These are phyloP conservation scores for Rhynchosporium agropyri DNA, from an alignment of 2,329 filamentous ascomycete genomes.

Conservation along the genomic window DNA sequence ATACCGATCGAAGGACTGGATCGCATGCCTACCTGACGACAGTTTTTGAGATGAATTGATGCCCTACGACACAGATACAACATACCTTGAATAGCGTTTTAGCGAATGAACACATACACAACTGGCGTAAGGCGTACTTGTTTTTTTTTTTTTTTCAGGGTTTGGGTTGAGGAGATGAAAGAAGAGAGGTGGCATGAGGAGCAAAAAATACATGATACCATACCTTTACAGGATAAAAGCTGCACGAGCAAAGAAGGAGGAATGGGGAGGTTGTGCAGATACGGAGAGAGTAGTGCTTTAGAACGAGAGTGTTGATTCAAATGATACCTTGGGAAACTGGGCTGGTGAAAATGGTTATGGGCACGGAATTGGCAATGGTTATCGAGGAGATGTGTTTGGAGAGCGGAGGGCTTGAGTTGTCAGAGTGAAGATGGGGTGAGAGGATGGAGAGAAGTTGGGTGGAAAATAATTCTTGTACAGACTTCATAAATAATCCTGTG, in stretches of 20 bases:
- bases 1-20: constrained; percentile 28
- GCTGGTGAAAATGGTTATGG: neutral
- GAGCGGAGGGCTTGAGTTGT: no score
- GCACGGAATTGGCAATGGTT: neutral
- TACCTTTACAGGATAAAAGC: neutral
- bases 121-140: constrained; percentile 12
- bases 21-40: neutral
- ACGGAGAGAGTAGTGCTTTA: no score
- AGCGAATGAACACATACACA: constrained; percentile 32
- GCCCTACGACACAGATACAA: constrained; percentile 32
- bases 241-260: neutral
- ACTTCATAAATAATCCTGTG: no score
- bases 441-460: no score
- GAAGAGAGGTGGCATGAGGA: neutral
- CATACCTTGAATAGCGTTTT: constrained; percentile 43
- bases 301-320: no score
- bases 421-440: no score
- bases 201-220: neutral
- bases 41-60: constrained; percentile 37
- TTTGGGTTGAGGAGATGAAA: neutral
- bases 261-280: neutral
- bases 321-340: constrained; percentile 1
- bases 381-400: no score
- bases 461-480: no score
- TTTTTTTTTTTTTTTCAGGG: constrained; percentile 11